Evolutionary conservation across 345 rosid genomes (phyloP).

Genomic region (Eutrema yunnanense): DNA sequence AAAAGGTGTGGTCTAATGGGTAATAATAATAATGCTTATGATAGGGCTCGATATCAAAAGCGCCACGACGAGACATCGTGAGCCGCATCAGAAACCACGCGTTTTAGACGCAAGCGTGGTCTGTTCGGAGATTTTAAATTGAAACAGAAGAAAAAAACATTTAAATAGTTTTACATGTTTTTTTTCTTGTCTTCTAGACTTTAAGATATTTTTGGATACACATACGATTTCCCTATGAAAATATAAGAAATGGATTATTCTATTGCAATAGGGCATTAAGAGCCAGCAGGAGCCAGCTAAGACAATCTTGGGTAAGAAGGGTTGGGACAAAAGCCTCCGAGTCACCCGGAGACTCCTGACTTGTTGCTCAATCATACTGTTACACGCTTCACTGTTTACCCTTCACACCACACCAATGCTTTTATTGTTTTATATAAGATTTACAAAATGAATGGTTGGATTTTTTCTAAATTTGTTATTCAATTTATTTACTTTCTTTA

Average conservation of each 20-base stretch:
- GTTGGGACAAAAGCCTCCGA: constrained; percentile 21
- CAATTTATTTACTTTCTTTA: no score
- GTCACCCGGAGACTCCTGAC: constrained; percentile 30
- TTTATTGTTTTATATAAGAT: neutral
- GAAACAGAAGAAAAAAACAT: neutral
- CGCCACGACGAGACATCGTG: constrained; percentile 19
- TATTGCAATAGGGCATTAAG: neutral
- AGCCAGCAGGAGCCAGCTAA: constrained; percentile 31
- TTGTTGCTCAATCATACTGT: constrained; percentile 26
- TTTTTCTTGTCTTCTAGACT: neutral
- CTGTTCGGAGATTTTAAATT: neutral
- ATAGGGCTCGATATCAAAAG: neutral
- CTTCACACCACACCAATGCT: constrained; percentile 22
- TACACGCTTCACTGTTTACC: constrained; percentile 25
- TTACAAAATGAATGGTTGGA: no score
- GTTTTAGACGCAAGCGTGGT: constrained; percentile 16
- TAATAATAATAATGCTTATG: neutral
- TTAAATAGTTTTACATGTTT: neutral
- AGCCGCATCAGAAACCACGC: constrained; percentile 26
- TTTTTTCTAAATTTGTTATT: no score
- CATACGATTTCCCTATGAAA: neutral
- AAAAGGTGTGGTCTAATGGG: constrained; percentile 21
- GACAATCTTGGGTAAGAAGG: constrained; percentile 8
- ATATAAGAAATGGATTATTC: neutral
- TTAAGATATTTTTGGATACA: neutral